Evolutionary conservation across 2,329 filamentous ascomycete genomes (phyloP).

Genomic region (Sclerotinia trifoliorum): DNA sequence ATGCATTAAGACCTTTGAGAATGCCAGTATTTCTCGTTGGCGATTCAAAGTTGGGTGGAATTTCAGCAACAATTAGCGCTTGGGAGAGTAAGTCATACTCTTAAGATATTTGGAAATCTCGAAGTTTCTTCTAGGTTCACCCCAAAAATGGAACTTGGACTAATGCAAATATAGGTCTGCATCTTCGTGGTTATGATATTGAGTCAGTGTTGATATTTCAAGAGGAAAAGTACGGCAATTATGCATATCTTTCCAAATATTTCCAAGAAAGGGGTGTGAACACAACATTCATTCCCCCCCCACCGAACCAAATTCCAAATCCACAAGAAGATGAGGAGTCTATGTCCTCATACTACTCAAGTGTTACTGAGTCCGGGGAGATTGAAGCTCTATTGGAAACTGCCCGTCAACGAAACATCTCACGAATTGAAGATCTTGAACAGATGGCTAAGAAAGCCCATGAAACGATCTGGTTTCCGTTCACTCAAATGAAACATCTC

Average conservation of each 20-base stretch:
- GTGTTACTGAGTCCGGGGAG: slow-evolving; percentile 43
- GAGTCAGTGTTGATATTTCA: slow-evolving; percentile 68
- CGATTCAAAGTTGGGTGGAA: slow-evolving; percentile 74
- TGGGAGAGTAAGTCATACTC: slow-evolving; percentile 53
- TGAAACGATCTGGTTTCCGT: slow-evolving; percentile 77
- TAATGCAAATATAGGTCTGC: slow-evolving; percentile 51
- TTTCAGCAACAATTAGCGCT: slow-evolving; percentile 75
- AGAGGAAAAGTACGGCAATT: slow-evolving; percentile 64
- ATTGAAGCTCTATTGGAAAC: slow-evolving; percentile 49
- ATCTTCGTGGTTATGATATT: slow-evolving; percentile 76
- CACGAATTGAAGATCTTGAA: slow-evolving; percentile 58
- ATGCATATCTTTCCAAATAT: slow-evolving; percentile 64
- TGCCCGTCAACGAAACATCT: slow-evolving; percentile 53
- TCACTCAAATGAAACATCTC: slow-evolving; percentile 73
- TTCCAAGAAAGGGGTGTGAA: slow-evolving; percentile 60
- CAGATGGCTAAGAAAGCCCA: slow-evolving; percentile 61
- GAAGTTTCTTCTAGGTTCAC: accelerated
- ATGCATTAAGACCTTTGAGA: slow-evolving; percentile 73
- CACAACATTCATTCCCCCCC: slow-evolving; percentile 56
- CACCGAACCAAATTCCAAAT: slow-evolving; percentile 50
- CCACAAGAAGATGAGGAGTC: slow-evolving; percentile 50
- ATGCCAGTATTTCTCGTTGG: slow-evolving; percentile 72
- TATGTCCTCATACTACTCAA: slow-evolving; percentile 65
- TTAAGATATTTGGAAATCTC: accelerated
- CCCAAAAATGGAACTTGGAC: background rate